Conservation (phyloP, 495 filamentous ascomycete species). For the Cetradonia linearis region DNA sequence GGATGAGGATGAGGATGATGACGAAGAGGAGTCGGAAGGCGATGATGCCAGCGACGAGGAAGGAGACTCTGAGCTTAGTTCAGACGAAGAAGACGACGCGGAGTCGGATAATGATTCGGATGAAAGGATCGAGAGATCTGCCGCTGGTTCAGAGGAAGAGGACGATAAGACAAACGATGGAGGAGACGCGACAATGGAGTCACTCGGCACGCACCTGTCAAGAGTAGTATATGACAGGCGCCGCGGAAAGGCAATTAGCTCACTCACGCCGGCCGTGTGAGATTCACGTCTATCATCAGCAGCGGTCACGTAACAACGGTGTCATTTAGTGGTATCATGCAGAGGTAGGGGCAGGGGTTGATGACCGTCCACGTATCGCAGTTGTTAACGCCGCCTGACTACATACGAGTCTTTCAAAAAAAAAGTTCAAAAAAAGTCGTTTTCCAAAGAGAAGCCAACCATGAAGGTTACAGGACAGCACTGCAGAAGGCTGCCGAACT, state of each 20-base stretch:
- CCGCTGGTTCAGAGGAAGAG: neutral
- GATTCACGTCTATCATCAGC: neutral
- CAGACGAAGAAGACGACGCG: neutral
- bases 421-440: neutral
- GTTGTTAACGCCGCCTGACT: neutral
- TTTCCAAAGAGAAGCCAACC: neutral
- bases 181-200: neutral
- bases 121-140: neutral
- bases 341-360: neutral
- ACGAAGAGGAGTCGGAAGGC: neutral
- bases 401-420: neutral
- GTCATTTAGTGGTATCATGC: neutral
- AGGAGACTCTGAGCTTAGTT: neutral
- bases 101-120: neutral
- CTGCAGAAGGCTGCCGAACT: neutral
- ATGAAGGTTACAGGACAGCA: neutral
- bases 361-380: neutral
- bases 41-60: neutral
- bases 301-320: neutral
- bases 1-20: neutral
- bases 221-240: neutral
- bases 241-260: neutral
- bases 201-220: neutral
- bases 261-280: neutral
- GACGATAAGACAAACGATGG: neutral